phyloP scores from a whole-genome alignment of 2,329 filamentous ascomycete genomes.

The Hymenotorrendiella dingleyae region DNA sequence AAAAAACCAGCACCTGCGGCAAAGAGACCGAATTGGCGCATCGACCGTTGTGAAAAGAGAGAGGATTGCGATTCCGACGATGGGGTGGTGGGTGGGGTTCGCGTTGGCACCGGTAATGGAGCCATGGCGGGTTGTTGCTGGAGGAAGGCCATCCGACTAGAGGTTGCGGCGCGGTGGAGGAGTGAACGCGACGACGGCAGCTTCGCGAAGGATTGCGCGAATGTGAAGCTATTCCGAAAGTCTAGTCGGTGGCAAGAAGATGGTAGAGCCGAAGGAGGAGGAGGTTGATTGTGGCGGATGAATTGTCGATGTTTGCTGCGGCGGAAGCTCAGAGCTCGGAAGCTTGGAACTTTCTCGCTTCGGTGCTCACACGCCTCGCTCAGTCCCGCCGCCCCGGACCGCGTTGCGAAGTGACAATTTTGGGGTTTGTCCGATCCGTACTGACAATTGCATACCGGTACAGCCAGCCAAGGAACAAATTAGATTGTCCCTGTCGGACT shows the following conservation, averaged over 20 bases:
- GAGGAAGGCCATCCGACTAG: conserved; percentile 22
- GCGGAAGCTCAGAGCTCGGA: not conserved
- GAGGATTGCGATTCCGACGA: conserved; percentile 15
- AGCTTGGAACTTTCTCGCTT: too few relatives aligned
- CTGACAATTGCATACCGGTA: too few relatives aligned
- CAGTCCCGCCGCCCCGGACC: too few relatives aligned
- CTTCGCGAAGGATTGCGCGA: not conserved
- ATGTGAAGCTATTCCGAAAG: not conserved
- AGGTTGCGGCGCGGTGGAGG: not conserved
- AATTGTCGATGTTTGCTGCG: not conserved
- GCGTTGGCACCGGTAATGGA: conserved; percentile 7
- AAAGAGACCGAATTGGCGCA: conserved; percentile 62
- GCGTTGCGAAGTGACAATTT: too few relatives aligned
- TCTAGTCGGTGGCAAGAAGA: not conserved
- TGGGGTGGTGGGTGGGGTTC: conserved; percentile 5
- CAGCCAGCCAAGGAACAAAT: too few relatives aligned
- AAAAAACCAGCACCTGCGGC: conserved; percentile 72
- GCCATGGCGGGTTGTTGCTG: conserved; percentile 17
- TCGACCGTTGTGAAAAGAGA: conserved; percentile 29
- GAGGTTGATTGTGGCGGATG: not conserved
- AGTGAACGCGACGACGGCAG: not conserved
- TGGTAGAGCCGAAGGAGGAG: not conserved
- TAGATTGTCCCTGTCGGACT: too few relatives aligned
- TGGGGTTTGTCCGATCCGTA: too few relatives aligned
- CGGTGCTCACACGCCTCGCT: too few relatives aligned